A percentile compares a stretch with the other conserved stretches of the same genome.
Evolutionary conservation across 2,329 filamentous ascomycete species (phyloP).

Genomic region (Clarireedia hainanense): DNA sequence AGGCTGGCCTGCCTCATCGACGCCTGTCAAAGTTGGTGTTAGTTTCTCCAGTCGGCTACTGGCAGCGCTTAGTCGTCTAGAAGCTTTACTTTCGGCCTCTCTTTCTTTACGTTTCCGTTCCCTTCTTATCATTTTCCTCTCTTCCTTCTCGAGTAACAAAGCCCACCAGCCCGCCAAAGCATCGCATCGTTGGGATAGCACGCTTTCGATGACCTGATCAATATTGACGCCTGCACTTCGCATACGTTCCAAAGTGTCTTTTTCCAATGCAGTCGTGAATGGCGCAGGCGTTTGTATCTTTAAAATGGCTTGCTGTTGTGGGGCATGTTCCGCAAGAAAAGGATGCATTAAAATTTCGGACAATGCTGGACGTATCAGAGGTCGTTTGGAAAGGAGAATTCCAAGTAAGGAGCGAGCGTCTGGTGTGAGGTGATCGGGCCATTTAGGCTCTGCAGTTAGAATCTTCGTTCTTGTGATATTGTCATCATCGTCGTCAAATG

Average conservation of each 20-base stretch:
- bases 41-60: constrained; percentile 80
- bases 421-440: constrained; percentile 68
- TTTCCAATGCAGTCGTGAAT: constrained; percentile 81
- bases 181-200: constrained; percentile 83
- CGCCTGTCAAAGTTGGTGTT: constrained; percentile 67
- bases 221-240: constrained; percentile 88
- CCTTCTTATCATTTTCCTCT: constrained; percentile 71
- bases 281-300: constrained; percentile 72
- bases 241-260: constrained; percentile 88
- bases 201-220: constrained; percentile 89
- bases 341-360: constrained; percentile 82
- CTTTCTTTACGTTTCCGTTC: constrained; percentile 80
- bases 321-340: constrained; percentile 80
- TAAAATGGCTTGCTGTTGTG: constrained; percentile 81
- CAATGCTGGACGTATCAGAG: constrained; percentile 71
- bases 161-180: constrained; percentile 94
- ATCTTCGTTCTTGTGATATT: constrained; percentile 79
- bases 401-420: constrained; percentile 73
- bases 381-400: constrained; percentile 80
- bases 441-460: constrained; percentile 75
- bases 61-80: constrained; percentile 78
- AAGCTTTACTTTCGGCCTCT: constrained; percentile 71
- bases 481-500: constrained; percentile 95
- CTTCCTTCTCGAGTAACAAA: constrained; percentile 86
- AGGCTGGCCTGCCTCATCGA: constrained; percentile 64